A percentile compares a stretch with the other conserved stretches of the same genome.
These are phyloP conservation scores for Cicer bijugum DNA, from an alignment of 306 rosid species.

Conservation along the genomic window DNA sequence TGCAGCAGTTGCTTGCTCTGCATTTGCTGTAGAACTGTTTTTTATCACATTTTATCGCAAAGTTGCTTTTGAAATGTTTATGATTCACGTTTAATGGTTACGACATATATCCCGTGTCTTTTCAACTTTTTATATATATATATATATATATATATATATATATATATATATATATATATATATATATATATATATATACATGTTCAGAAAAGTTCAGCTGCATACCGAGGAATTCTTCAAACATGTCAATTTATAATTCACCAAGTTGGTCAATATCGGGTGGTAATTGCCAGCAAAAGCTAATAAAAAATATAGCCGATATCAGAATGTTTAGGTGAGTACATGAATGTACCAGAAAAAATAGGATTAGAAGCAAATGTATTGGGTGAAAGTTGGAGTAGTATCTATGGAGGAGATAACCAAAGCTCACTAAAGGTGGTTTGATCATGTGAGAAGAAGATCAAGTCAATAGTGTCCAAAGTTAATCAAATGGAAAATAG, in stretches of 20 bases:
- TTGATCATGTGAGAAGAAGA: conserved; percentile 26
- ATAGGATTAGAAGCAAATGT: conserved; percentile 28
- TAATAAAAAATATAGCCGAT: neutral
- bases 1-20: conserved; percentile 27
- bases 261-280: conserved; percentile 3
- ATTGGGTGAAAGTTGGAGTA: neutral
- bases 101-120: conserved; percentile 12
- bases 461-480: neutral
- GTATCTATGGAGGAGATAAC: conserved; percentile 10
- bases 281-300: conserved; percentile 9
- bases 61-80: conserved; percentile 32
- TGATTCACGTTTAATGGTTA: conserved; percentile 22
- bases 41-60: conserved; percentile 13
- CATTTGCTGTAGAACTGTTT: neutral
- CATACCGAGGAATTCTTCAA: conserved; percentile 12
- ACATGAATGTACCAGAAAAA: conserved; percentile 4
- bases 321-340: conserved; percentile 4
- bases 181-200: neutral
- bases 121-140: neutral
- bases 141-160: conserved; percentile 7
- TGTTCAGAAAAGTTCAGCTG: conserved; percentile 21
- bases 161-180: neutral
- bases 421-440: conserved; percentile 16
- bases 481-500: conserved; percentile 6
- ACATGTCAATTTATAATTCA: conserved; percentile 26